Evolutionary conservation across 2,329 filamentous ascomycete species (phyloP), one percentile per base, ranked within the genome.

Genomic region (Neonectria faginata): DNA sequence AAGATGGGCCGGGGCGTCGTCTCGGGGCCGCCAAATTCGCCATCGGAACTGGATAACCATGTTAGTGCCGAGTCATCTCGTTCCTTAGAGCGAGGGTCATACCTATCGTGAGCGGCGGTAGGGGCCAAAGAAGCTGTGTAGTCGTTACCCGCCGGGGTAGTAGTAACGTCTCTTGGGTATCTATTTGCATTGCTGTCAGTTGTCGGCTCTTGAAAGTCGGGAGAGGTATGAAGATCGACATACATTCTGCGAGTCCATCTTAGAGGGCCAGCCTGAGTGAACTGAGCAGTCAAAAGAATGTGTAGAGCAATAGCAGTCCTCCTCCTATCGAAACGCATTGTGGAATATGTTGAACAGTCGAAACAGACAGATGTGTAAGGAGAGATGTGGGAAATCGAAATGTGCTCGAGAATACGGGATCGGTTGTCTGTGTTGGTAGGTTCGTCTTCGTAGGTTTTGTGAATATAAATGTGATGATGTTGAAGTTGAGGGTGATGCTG

Each of bases 241-340:
- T 66, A 79, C 77, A 75, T 63, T 68, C 67, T 75, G 67, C 69
- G 69, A 68, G 71, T 74, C 76, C 77, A 74, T 57, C 71, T 72
- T 33, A 78, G 69, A 75, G 76, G 80, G 69, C 78, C 78, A 68
- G 78, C 78, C 75, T 76, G 70, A 25, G 70, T 70, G 60, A 66
- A 74, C 65, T 75, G 73, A 20, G 70, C 67, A 70, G 69, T 60
- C 57, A 76, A 62, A 62, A 79, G 68, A 59, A 77, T 44, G 67
- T 62, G 73, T 6, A 77, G 56, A 64, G 64, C 74, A 33, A 71
- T 63, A 22, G 62, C 63, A 18, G 73, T 54, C 42, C 63, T 66
- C 36, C 31, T 66, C 51, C 52, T 65, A 55, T 68, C 63, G 57
- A 60, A 70, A 39, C 64, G 65, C 72, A 75, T 76, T 44, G 56